Conservation (phyloP, 148 eudicot species). For the Polygonum aviculare region DNA sequence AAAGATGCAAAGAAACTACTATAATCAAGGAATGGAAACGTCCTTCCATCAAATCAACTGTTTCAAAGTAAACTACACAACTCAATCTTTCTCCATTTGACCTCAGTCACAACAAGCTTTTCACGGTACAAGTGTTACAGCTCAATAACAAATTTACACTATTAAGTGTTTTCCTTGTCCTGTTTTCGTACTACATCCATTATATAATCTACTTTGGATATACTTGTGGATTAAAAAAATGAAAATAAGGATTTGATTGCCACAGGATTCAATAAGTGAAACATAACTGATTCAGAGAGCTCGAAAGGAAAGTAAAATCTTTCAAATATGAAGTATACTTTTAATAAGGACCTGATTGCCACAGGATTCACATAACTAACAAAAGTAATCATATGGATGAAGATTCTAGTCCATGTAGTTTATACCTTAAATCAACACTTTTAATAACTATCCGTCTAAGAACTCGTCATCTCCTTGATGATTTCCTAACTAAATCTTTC, state of each 20-base stretch:
- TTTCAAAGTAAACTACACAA: not conserved
- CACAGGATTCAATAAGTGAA: not conserved
- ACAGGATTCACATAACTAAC: no score
- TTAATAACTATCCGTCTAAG: not conserved
- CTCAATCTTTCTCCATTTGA: not conserved
- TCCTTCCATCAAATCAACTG: not conserved
- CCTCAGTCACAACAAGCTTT: not conserved
- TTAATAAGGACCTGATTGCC: no score
- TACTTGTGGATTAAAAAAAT: not conserved
- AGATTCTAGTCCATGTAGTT: no score
- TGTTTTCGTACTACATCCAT: not conserved
- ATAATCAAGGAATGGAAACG: not conserved
- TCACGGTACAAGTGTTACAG: not conserved
- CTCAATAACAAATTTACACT: not conserved
- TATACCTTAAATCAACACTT: not conserved
- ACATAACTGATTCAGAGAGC: not conserved
- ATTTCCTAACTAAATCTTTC: not conserved
- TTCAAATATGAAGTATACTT: not conserved
- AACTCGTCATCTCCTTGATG: not conserved
- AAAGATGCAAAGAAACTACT: constrained; percentile 1
- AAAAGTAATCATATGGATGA: no score
- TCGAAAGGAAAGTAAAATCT: not conserved
- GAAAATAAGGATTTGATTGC: not conserved
- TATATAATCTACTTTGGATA: not conserved
- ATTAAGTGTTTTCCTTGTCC: not conserved